Evolutionary conservation across 2,329 filamentous ascomycete genomes (phyloP).

Genomic region (Alternaria arbusti): DNA sequence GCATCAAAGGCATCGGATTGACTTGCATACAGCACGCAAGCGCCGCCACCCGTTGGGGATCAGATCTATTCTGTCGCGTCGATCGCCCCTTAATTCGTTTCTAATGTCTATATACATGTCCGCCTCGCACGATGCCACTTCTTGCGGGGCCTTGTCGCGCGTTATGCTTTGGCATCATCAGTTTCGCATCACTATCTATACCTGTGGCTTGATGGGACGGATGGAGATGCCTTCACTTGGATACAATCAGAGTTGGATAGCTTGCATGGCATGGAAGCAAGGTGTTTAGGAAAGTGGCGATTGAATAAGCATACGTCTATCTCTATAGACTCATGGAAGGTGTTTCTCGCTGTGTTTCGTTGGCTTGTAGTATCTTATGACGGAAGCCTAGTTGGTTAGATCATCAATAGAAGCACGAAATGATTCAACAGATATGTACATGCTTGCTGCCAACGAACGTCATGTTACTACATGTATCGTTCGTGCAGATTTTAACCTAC

Average conservation of each 20-base stretch:
- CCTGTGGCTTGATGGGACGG: constrained; percentile 22
- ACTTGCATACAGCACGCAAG: constrained; percentile 29
- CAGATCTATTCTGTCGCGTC: constrained; percentile 28
- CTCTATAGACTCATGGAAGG: constrained; percentile 7
- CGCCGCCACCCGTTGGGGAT: constrained; percentile 24
- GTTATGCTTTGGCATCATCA: constrained; percentile 12
- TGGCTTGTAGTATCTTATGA: constrained; percentile 13
- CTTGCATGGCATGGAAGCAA: constrained; percentile 18
- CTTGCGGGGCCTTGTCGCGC: constrained; percentile 5
- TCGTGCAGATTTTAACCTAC: neutral
- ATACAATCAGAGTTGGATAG: constrained; percentile 22
- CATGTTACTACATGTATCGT: too few species aligned
- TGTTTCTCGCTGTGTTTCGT: constrained; percentile 2
- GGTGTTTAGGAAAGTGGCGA: constrained; percentile 12
- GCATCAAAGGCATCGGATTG: constrained; percentile 28
- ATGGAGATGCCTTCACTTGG: constrained; percentile 14
- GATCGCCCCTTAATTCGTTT: constrained; percentile 35
- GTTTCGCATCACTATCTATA: constrained; percentile 28
- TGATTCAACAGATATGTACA: neutral
- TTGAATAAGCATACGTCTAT: constrained; percentile 7
- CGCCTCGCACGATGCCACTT: neutral
- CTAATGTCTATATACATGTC: constrained; percentile 41
- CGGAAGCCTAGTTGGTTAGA: neutral
- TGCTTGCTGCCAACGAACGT: neutral
- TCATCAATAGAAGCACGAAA: neutral